Evolutionary conservation across 2,329 filamentous ascomycete genomes (phyloP), one percentile per base, ranked within the genome.

Genomic region (Herpomyces periplanetae): DNA sequence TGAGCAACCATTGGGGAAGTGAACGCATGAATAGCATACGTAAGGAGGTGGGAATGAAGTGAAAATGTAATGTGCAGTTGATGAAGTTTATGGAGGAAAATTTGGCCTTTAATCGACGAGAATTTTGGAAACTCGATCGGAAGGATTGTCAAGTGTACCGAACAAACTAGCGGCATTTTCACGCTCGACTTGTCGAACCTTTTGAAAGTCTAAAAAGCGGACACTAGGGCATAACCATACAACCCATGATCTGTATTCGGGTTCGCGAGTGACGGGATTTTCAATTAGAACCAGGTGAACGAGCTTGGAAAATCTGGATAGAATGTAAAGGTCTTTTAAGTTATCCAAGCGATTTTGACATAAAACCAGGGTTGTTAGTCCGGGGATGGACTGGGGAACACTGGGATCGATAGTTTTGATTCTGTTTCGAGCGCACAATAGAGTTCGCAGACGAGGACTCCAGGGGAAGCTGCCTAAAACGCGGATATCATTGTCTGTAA

Each of bases 401-500:
- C 52, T 51, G 3, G 61, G 46, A 37, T 87, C 68, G 34, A 96
- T 73, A 32, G 51, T 55, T 22, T 59, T 47, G 34, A 96, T 51
- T 29, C 80, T 62, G 42, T 96, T 96, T 27, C 71, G 60, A 20
- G 71, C 71, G 21, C 87, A 54, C 18, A 96, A 57, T 16, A 96
- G 53, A 9, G 69, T 85, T 30, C 57, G 64, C 31, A 91, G 49
- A 29, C 80, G 64, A 17, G 69, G 73, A 21, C 65, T 75, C 19
- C 85, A 56, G 3, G 80, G 80, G 37, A 96, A 87, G 44, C 88
- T 88, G 27, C 60, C 62, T 26, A 96, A 53, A 19, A 62, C 48
- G 30, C 66, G 57, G 33, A 96, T 75, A 41, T 88, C 73, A 40
- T 96, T 96, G 48, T 96, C 80, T 40, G 80, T 91, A 33, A 96